Evolutionary conservation across 2,329 filamentous ascomycete species (phyloP), one percentile per base, ranked within the genome.

Genomic region (Biscogniauxia mediterranea): DNA sequence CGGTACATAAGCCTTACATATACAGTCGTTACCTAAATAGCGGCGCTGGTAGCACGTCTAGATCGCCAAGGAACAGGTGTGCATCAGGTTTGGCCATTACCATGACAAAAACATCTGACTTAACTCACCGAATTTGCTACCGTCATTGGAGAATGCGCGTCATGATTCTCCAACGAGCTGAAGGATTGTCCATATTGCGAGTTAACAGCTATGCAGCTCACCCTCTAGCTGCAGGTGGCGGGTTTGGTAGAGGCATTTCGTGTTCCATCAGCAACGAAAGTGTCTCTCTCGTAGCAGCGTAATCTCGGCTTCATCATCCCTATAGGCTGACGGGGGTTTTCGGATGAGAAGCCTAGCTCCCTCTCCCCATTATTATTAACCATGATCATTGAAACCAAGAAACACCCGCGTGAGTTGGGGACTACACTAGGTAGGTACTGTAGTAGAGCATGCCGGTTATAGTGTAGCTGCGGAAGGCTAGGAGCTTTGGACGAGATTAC

Each of bases 171-270:
- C 11, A 15, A 17, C 6, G 38, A 23, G 17, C 38, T 46, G 13
- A n/a, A 46, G 38, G 38, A 46, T n/a, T 38, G 38, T n/a, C 38
- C 38, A n/a, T 46, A n/a, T 46, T 17, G 1, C 13, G 38, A 46
- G 13, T 25, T 52, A 57, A 21, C 50, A 54, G n/a, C 54, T 26
- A 46, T 55, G 57, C n/a, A 50, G 57, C 59, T 59, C 59, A 59
- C 60, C 59, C 60, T 60, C 51, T 58, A 32, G 49, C 49, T 64
- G 57, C 62, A 63, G 52, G 57, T 58, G 32, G 55, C 60, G 56
- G 38, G 17, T 55, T 57, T 28, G 52, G 20, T 56, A 55, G 55
- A 32, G 8, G 54, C 46, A 54, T 25, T 54, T 19, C 13, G 55
- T n/a, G 19, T 46, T 58, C 55, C 56, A 54, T 32, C 52, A 20